Percentiles rank a stretch among this genome's conserved stretches.
phyloP scores from a whole-genome alignment of 768 basidiomycete species.

The Trametes villosa region DNA sequence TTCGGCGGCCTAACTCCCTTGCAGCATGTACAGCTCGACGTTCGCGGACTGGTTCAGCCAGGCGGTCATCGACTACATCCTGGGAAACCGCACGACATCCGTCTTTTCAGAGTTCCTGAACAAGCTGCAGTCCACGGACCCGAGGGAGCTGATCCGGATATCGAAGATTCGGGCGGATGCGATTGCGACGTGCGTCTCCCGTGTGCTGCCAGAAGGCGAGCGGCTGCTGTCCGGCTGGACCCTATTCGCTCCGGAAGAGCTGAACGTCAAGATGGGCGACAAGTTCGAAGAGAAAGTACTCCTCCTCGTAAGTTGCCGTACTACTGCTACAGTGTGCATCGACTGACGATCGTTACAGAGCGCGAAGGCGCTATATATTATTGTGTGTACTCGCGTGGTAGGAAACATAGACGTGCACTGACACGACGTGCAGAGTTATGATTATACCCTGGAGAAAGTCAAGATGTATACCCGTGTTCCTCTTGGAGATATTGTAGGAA shows the following conservation, averaged over 20 bases:
- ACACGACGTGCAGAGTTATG: constrained; percentile 68
- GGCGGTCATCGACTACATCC: constrained; percentile 91
- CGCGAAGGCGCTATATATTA: constrained; percentile 67
- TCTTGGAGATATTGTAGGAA: constrained; percentile 72
- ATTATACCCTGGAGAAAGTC: constrained; percentile 92
- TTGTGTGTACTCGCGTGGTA: constrained; percentile 55
- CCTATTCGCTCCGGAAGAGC: constrained; percentile 78
- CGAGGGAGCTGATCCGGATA: constrained; percentile 83
- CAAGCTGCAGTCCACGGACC: constrained; percentile 90
- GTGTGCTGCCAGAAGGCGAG: constrained; percentile 48
- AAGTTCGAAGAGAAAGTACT: constrained; percentile 95
- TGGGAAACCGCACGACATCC: constrained; percentile 82
- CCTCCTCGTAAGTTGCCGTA: constrained; percentile 66
- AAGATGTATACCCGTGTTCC: constrained; percentile 89
- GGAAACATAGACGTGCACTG: background rate
- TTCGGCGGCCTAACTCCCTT: background rate
- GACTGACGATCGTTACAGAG: constrained; percentile 34
- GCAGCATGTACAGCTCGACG: constrained; percentile 83
- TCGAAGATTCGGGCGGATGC: constrained; percentile 92
- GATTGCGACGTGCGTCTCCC: constrained; percentile 83
- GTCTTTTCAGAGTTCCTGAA: constrained; percentile 95
- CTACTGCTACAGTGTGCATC: constrained; percentile 20
- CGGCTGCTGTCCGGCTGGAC: constrained; percentile 88
- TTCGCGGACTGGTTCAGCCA: constrained; percentile 98
- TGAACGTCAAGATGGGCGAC: constrained; percentile 71